Evolutionary conservation across 139 green algal genomes (phyloP), one percentile per base, ranked within the genome.

Genomic region (Edaphochlamys debaryana): DNA sequence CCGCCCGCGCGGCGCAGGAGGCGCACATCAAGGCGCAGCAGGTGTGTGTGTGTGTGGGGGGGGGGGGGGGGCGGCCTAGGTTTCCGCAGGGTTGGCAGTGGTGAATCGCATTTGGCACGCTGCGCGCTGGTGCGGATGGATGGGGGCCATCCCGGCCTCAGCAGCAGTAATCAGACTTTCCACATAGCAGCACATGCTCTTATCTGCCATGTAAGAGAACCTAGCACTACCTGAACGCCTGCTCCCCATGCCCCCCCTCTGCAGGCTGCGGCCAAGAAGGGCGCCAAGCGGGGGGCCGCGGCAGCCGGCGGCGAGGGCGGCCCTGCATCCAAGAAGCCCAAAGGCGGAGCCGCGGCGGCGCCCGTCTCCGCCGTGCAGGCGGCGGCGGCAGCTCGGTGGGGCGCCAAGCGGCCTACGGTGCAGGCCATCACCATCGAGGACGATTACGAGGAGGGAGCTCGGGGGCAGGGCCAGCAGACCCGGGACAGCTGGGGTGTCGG

Each of bases 191-290:
- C n/a, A n/a, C n/a, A n/a, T n/a, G n/a, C n/a, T n/a, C n/a, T n/a
- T n/a, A n/a, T n/a, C n/a, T n/a, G n/a, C n/a, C n/a, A n/a, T n/a
- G n/a, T n/a, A n/a, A n/a, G n/a, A n/a, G n/a, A n/a, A n/a, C n/a
- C n/a, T n/a, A n/a, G n/a, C n/a, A n/a, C n/a, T n/a, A n/a, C n/a
- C n/a, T n/a, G n/a, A n/a, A n/a, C n/a, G n/a, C n/a, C n/a, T n/a
- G n/a, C n/a, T n/a, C n/a, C 11, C 45, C 45, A 54, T 54, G 45
- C 34, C 34, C 34, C 8, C 32, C 34, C 15, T 32, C 30, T 50
- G 64, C 64, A 83, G 66, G 78, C 48, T 0, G 62, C 37, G 0
- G 34, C 66, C 45, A 84, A 84, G 78, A 67, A 67, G 27, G 42
- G 48, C 0, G 66, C 48, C 48, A 84, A 84, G 78, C 64, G 64